Evolutionary conservation across 2,329 filamentous ascomycete species (phyloP).

Genomic region (Hymenoscyphus fraxineus): DNA sequence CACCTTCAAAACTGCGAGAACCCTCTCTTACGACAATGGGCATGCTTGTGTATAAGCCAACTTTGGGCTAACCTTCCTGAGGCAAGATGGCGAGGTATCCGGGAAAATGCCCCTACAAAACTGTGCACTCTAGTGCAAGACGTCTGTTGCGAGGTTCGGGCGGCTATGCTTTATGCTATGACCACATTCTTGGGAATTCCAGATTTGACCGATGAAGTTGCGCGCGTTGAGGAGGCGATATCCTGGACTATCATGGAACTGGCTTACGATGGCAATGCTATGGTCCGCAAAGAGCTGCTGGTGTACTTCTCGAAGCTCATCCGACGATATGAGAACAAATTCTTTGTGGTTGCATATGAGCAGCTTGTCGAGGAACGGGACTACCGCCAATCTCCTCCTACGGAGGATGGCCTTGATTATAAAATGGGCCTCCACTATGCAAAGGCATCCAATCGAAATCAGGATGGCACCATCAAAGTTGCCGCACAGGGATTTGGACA

Average conservation of each 20-base stretch:
- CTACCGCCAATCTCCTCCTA: constrained; percentile 54
- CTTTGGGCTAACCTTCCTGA: constrained; percentile 88
- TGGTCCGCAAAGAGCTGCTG: constrained; percentile 89
- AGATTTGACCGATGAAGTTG: constrained; percentile 86
- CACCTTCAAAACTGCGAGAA: constrained; percentile 86
- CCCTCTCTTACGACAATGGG: constrained; percentile 88
- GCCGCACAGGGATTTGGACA: constrained; percentile 63
- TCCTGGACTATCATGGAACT: constrained; percentile 86
- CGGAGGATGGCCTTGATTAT: constrained; percentile 53
- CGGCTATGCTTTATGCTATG: constrained; percentile 88
- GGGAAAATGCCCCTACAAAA: constrained; percentile 74
- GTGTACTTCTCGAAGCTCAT: constrained; percentile 94
- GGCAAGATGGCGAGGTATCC: constrained; percentile 93
- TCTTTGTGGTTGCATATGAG: constrained; percentile 87
- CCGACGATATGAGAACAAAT: constrained; percentile 85
- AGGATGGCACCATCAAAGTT: constrained; percentile 55
- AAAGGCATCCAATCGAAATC: constrained; percentile 51
- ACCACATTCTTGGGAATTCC: constrained; percentile 93
- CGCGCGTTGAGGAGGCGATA: constrained; percentile 84
- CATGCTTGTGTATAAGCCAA: constrained; percentile 91
- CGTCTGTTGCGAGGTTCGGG: constrained; percentile 84
- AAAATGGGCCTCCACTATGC: constrained; percentile 63
- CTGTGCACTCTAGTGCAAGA: constrained; percentile 80
- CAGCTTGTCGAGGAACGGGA: constrained; percentile 82
- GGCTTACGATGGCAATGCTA: constrained; percentile 87